Evolutionary conservation across 148 eudicot genomes (phyloP).

Genomic region (Chenopodium suecicum): DNA sequence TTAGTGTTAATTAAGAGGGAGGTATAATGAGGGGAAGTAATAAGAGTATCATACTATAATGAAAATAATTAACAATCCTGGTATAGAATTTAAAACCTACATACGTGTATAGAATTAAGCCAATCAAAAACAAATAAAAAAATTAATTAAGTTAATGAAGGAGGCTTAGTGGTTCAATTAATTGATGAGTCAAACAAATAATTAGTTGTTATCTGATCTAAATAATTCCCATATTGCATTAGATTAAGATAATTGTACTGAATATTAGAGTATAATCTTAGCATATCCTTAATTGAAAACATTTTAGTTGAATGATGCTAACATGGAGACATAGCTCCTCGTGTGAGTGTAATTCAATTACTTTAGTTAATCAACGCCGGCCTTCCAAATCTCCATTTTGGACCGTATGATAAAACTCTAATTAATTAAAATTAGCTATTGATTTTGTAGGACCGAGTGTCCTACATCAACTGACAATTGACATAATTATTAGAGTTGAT

Average conservation of each 20-base stretch:
- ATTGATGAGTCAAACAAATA: background rate
- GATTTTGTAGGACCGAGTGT: background rate
- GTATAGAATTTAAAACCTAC: too few relatives aligned
- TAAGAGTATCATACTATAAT: too few relatives aligned
- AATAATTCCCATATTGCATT: background rate
- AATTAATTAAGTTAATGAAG: background rate
- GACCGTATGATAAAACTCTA: background rate
- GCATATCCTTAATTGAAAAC: background rate
- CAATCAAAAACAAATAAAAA: background rate
- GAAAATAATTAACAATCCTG: too few relatives aligned
- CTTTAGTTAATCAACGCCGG: background rate
- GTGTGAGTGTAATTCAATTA: background rate
- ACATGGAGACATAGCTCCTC: constrained; percentile 8
- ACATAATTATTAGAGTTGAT: background rate
- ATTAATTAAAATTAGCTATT: background rate
- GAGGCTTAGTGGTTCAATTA: background rate
- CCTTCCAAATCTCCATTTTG: background rate
- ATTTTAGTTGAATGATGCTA: constrained; percentile 3
- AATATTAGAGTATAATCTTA: background rate
- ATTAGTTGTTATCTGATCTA: background rate
- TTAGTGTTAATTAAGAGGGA: too few relatives aligned
- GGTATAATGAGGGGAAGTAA: too few relatives aligned
- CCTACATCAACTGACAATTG: constrained; percentile 6
- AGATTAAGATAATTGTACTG: background rate
- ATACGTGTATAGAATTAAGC: background rate